Base-by-base conservation (phyloP, 2,329 filamentous ascomycete genomes). In the Thermoascus crustaceus region DNA sequence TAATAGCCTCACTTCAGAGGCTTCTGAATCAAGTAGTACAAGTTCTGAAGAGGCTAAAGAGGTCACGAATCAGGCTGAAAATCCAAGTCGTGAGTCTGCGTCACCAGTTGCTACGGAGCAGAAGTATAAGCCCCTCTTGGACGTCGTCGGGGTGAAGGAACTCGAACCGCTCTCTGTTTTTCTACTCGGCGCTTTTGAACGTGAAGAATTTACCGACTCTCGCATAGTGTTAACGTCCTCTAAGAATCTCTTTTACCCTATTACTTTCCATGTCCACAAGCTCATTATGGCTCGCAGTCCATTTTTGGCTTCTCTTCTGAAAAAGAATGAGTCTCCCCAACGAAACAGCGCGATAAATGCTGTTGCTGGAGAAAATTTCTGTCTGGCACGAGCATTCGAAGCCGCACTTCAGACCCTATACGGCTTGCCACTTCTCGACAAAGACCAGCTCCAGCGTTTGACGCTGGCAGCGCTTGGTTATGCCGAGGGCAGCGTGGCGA, bases 341-440 rank as follows among this genome's bases (percentile, higher is more conserved):
- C 10, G 27, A 5, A 27, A 30, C 11, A 33, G 27, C 7, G 34
- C 39, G 4, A 45, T 52, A 14, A 21, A 44, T 10, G 43, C 45
- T 2, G 19, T 42, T 4, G 46, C 49, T 7, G 42, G 46, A n/a
- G 44, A 41, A 5, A 30, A 41, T 13, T 54, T 57, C 34, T 27
- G 25, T n/a, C 39, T 51, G 14, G 30, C 50, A 23, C 45, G 46
- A 17, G 46, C 47, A 0, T 51, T 57, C 29, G 46, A 50, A 14
- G 30, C 44, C 9, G 54, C 47, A 4, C 13, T 57, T n/a, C 45
- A 52, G 29, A 40, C 45, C 31, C 30, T 57, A 3, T 59, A 59
- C 27, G 55, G 52, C 0, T 26, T 42, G 21, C 41, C 47, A 6
- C 30, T 55, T 5, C 14, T 57, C 1, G 36, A 37, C 8, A 16